Base-by-base conservation (phyloP, 345 rosid species). In the Microthlaspi erraticum region DNA sequence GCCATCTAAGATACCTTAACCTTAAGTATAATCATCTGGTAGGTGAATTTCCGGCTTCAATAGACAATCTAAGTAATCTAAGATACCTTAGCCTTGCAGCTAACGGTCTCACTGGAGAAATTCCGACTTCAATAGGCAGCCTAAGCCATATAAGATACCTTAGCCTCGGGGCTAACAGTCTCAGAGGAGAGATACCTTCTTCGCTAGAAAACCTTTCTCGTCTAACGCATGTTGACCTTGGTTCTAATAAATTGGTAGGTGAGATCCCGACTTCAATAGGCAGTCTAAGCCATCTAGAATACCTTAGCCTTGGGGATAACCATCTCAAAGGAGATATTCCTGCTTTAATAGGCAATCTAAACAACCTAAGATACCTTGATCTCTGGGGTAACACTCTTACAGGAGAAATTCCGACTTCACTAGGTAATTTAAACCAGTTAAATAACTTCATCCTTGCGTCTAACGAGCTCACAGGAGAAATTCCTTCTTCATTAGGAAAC, bases 401-500 rank as follows among this genome's bases (percentile, higher is more conserved):
- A 13, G 51, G 51, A 8, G 8, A 8, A n/a, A 43, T 61, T 9
- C 26, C 65, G 0, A 0, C 31, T 19, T 18, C 8, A 5, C 2
- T 38, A 19, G 48, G 36, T 13, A 20, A 42, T 10, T 39, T 61
- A 44, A 43, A 29, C 7, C 52, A 44, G 2, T 41, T 61, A 29
- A 16, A 16, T 0, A 3, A 10, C 29, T 61, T 29, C 6, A 16
- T 29, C 66, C 66, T 44, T 61, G 3, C 2, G 48, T 0, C 0
- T 17, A 64, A 33, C 31, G 0, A 9, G 12, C 55, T 51, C 49
- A 20, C 0, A 1, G 52, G 68, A 26, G 33, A 48, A 1, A 37
- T 66, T 57, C 63, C 63, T 37, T 36, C 61, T 56, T 17, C 61
- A 10, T 13, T 56, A 56, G 61, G 31, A 56, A 56, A 57, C 45